Base-by-base conservation (phyloP, 106 monocot species). In the Alisma plantagoaquatica region DNA sequence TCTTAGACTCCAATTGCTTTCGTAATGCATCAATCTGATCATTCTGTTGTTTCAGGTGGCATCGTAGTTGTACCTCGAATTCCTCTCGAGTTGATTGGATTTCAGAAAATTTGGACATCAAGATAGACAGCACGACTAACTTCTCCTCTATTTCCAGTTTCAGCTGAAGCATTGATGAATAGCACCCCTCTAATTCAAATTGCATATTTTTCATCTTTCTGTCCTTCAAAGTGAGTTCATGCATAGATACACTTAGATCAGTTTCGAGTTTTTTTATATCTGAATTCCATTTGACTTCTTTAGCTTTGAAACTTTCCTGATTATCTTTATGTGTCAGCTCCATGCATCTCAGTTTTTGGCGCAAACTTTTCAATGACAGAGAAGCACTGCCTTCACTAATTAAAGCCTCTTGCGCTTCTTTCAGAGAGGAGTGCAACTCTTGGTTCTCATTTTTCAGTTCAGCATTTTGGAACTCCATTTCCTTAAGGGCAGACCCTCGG, bases 371-470 rank as follows among this genome's bases (percentile, higher is more conserved):
- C 43, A 81, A 44, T 25, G 84, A 75, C 61, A 67, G 4, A 47
- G 42, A 62, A 59, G 75, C 56, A 31, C 76, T 71, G 22, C 29
- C 71, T 3, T 66, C 89, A 63, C 52, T 47, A 25, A 76, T 76
- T 56, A 87, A 61, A 46, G 68, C 70, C 52, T 79, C 85, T 49
- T 58, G 81, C 12, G 70, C 59, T 44, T 85, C 98, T 41, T 79
- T 79, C 59, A 85, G 25, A 57, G 73, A 65, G 2, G 44, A 43
- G 35, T 64, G 64, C 66, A 98, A 53, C 38, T 98, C 85, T 60
- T 75, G 35, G 59, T 86, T 98, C 38, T 82, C 90, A 68, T 69
- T 71, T 38, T 82, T 76, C 43, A 90, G 69, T 20, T 61, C 66
- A 1, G 46, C 32, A 31, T 56, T 84, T 48, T 47, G 70, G 31